Conservation (phyloP, 805 yeast genomes). For the Saccharomycopsis malanga region DNA sequence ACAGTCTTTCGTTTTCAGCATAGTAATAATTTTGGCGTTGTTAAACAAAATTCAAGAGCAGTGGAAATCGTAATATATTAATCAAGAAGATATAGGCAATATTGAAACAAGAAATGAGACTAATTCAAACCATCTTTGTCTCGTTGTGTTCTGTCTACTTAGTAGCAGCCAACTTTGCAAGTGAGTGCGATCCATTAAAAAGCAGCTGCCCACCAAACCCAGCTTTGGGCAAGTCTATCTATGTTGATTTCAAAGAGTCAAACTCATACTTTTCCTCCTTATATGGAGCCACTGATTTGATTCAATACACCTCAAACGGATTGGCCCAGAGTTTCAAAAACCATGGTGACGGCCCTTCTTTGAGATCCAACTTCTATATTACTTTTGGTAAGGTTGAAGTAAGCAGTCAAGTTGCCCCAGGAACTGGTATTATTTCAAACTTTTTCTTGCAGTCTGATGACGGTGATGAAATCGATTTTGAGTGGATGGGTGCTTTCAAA, state of each 20-base stretch:
- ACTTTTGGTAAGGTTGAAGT: constrained; percentile 69
- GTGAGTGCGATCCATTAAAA: constrained; percentile 19
- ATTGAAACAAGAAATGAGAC: too few relatives aligned
- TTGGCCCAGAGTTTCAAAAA: constrained; percentile 40
- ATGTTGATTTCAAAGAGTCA: constrained; percentile 39
- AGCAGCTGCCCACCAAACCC: constrained; percentile 33
- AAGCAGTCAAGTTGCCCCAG: constrained; percentile 48
- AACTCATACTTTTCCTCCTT: constrained; percentile 28
- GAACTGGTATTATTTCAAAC: constrained; percentile 60
- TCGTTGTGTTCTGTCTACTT: not conserved
- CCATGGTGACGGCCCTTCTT: constrained; percentile 54
- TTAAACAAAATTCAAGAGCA: too few relatives aligned
- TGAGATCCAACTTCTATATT: constrained; percentile 56
- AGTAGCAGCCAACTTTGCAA: constrained; percentile 14
- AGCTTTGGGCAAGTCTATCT: constrained; percentile 45
- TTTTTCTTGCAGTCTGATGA: constrained; percentile 69
- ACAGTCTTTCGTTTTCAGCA: too few relatives aligned
- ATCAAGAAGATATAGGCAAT: too few relatives aligned
- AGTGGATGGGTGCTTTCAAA: constrained; percentile 77
- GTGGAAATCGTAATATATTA: too few relatives aligned
- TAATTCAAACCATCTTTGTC: too few relatives aligned
- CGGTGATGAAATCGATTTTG: constrained; percentile 83
- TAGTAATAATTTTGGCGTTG: too few relatives aligned
- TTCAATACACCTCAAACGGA: constrained; percentile 41
- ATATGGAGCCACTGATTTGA: constrained; percentile 27